Evolutionary conservation across 2,329 filamentous ascomycete genomes (phyloP).

Genomic region (Trichoderma afroharzianum): DNA sequence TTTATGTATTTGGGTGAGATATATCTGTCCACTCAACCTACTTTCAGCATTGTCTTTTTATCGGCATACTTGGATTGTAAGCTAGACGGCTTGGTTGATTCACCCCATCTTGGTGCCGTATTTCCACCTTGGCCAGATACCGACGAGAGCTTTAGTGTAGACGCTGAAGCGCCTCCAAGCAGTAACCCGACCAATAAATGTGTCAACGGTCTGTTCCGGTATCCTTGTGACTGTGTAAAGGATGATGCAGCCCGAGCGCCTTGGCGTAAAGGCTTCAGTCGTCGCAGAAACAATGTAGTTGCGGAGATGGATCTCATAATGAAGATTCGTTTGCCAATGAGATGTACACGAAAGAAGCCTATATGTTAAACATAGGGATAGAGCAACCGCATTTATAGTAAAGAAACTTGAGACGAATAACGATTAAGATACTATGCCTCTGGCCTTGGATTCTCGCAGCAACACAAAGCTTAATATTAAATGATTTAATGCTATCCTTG

Average conservation of each 20-base stretch:
- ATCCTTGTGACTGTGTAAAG: not conserved
- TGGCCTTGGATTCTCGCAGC: not conserved
- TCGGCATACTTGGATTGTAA: constrained; percentile 23
- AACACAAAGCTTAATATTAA: not conserved
- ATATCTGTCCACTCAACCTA: not conserved
- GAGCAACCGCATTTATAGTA: not conserved
- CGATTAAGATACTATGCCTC: not conserved
- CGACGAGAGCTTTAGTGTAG: not conserved
- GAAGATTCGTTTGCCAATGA: not conserved
- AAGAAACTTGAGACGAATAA: not conserved
- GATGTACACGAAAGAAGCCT: not conserved
- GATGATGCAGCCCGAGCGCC: not conserved
- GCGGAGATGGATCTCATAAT: not conserved
- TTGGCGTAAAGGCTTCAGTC: not conserved
- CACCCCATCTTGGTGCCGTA: constrained; percentile 19
- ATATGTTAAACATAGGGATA: not conserved
- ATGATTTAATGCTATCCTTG: not conserved
- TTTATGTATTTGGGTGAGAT: not conserved
- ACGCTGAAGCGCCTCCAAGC: constrained; percentile 4
- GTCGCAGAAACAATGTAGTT: not conserved
- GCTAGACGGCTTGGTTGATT: not conserved
- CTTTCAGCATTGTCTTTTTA: constrained; percentile 23
- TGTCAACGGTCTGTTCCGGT: not conserved
- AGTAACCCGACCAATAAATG: constrained; percentile 2
- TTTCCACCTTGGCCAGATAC: not conserved